Evolutionary conservation across 1,139 yeast genomes (phyloP).

Genomic region (Candida labiduridarum): DNA sequence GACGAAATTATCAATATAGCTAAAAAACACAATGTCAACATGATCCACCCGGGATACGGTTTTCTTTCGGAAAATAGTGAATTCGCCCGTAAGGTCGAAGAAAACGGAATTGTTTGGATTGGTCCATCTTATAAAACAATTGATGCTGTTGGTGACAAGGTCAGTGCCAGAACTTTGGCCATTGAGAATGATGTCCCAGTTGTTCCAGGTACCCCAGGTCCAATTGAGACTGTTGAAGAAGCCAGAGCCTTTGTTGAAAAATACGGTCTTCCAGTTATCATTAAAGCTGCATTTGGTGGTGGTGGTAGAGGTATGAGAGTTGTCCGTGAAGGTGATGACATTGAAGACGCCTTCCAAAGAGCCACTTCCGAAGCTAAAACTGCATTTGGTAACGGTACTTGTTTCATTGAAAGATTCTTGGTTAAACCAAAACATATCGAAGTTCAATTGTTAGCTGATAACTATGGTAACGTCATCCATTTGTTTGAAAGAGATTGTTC

Average conservation of each 20-base stretch:
- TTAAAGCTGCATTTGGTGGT: conserved; percentile 99
- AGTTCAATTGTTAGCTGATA: conserved; percentile 94
- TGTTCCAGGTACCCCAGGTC: conserved; percentile 98
- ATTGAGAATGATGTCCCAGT: conserved; percentile 81
- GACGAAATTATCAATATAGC: conserved; percentile 95
- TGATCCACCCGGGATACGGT: conserved; percentile 99
- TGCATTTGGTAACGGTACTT: conserved; percentile 97
- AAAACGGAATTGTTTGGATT: conserved; percentile 91
- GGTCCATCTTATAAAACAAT: conserved; percentile 91
- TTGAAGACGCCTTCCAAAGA: conserved; percentile 88
- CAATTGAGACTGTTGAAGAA: conserved; percentile 78
- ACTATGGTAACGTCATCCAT: conserved; percentile 92
- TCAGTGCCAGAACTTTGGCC: conserved; percentile 89
- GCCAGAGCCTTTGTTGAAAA: conserved; percentile 77
- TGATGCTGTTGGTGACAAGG: conserved; percentile 98
- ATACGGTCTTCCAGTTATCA: conserved; percentile 94
- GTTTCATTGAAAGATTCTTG: conserved; percentile 94
- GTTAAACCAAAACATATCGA: conserved; percentile 97
- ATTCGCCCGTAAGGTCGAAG: conserved; percentile 90
- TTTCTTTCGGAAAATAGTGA: conserved; percentile 93
- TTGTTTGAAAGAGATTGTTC: conserved; percentile 98
- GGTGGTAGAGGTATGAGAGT: conserved; percentile 99
- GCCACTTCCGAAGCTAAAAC: conserved; percentile 94
- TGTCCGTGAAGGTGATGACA: conserved; percentile 93
- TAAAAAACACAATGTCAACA: conserved; percentile 80